A percentile compares a stretch with the other conserved stretches of the same genome.
These are phyloP conservation scores for Porpolomopsis calyptriformis DNA, from an alignment of 768 basidiomycete genomes.

Conservation along the genomic window DNA sequence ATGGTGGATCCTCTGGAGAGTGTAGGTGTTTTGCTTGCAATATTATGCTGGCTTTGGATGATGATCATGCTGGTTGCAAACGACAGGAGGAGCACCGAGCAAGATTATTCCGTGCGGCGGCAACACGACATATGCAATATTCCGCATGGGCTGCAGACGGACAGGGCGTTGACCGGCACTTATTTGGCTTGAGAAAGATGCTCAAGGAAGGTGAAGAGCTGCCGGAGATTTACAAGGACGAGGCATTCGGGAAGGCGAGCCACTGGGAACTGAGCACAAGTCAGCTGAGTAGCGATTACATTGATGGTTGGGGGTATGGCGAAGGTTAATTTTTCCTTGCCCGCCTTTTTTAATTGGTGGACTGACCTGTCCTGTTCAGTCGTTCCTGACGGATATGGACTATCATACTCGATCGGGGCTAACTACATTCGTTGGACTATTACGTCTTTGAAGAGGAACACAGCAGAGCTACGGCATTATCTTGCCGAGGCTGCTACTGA, in stretches of 20 bases:
- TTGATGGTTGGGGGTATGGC: conserved; percentile 97
- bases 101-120: conserved; percentile 63
- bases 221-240: conserved; percentile 68
- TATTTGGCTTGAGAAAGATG: conserved; percentile 86
- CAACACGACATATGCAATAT: conserved; percentile 77
- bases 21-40: conserved; percentile 26
- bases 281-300: conserved; percentile 67
- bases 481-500: conserved; percentile 76
- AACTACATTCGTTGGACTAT: conserved; percentile 85
- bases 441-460: conserved; percentile 54
- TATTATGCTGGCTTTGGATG: conserved; percentile 1
- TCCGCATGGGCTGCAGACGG: conserved; percentile 87
- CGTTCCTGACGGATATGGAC: conserved; percentile 83
- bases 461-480: conserved; percentile 52
- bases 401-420: conserved; percentile 84
- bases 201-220: conserved; percentile 59
- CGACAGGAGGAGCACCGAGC: conserved; percentile 46
- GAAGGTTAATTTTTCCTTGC: conserved; percentile 48
- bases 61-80: background rate
- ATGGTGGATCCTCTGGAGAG: conserved; percentile 56
- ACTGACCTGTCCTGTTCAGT: conserved; percentile 35
- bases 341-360: conserved; percentile 1
- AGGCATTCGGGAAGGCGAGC: conserved; percentile 52
- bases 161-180: conserved; percentile 88
- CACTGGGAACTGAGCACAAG: conserved; percentile 95